phyloP scores from a whole-genome alignment of 2,329 filamentous ascomycete species.

The Dactylonectria estremocensis region DNA sequence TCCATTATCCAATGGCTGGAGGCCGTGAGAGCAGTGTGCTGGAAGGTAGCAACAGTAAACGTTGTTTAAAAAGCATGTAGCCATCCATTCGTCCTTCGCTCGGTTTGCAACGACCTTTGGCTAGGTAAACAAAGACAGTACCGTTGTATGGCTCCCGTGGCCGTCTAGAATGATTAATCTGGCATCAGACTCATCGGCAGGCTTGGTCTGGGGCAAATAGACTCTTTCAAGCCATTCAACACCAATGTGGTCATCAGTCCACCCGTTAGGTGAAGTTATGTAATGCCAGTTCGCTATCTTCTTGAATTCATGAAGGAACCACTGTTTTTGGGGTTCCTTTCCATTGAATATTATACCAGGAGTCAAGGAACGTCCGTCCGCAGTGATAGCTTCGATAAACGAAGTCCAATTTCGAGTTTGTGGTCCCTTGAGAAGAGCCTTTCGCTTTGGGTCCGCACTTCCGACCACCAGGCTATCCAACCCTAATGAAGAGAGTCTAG shows the following conservation, averaged over 20 bases:
- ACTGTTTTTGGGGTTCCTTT: not conserved
- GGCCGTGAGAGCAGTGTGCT: no score
- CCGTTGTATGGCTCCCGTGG: not conserved
- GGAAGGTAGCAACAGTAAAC: no score
- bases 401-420: not conserved
- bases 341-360: not conserved
- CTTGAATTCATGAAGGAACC: not conserved
- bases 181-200: not conserved
- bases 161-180: not conserved
- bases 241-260: slow-evolving; percentile 5
- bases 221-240: slow-evolving; percentile 5
- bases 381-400: not conserved
- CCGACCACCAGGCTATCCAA: not conserved
- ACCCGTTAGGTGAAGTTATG: not conserved
- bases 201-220: not conserved
- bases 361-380: not conserved
- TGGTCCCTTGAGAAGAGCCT: not conserved
- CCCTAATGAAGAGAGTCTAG: not conserved
- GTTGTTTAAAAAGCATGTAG: no score
- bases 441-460: not conserved
- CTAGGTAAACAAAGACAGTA: no score
- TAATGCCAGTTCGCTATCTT: not conserved
- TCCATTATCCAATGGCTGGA: no score
- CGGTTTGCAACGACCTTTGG: no score
- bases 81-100: no score